These are phyloP conservation scores for Leishmania aethiopica DNA, from an alignment of 208 protist genomes.

Conservation along the genomic window DNA sequence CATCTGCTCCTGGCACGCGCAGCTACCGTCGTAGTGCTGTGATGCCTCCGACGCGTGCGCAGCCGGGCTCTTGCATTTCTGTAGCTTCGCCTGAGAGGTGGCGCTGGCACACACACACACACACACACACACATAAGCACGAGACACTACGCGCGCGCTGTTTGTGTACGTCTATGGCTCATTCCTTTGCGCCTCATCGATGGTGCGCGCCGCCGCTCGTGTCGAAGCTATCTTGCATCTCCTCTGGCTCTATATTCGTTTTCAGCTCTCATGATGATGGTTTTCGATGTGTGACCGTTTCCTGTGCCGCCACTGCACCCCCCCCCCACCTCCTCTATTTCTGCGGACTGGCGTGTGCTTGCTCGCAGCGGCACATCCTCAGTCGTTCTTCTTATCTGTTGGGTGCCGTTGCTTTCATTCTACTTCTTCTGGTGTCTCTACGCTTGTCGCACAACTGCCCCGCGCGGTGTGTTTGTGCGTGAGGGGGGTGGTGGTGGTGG, in stretches of 20 bases:
- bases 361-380: not conserved
- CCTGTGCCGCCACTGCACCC: not conserved
- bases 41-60: not conserved
- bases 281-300: not conserved
- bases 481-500: too few species aligned
- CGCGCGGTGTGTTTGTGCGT: too few species aligned
- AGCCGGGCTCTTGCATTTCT: not conserved
- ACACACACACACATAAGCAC: too few species aligned
- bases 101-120: not conserved
- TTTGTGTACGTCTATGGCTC: not conserved
- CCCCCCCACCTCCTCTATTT: too few species aligned
- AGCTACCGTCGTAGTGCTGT: not conserved
- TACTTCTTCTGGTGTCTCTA: too few species aligned
- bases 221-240: not conserved
- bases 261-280: too few species aligned
- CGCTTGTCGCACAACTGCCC: not conserved
- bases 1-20: not conserved
- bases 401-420: too few species aligned
- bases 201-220: not conserved
- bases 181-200: not conserved
- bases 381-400: not conserved
- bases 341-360: too few species aligned
- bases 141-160: not conserved
- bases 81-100: not conserved
- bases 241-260: too few species aligned